Percentiles rank a stretch among this genome's conserved stretches.
These are phyloP conservation scores for Panicum hallii DNA, from an alignment of 202 grass and related monocot species.

Conservation along the genomic window DNA sequence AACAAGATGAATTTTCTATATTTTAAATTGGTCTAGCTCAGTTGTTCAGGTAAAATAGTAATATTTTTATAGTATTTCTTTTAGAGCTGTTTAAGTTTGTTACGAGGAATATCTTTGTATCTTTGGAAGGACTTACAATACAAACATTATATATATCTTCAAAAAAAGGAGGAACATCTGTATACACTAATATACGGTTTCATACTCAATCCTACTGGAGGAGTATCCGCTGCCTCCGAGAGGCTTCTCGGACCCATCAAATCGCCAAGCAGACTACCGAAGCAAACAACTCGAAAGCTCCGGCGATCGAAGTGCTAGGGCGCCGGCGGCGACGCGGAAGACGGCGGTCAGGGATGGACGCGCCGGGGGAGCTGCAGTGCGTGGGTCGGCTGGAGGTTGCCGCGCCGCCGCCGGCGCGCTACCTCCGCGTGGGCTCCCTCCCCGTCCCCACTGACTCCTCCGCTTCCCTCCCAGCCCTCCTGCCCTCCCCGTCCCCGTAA, in stretches of 20 bases:
- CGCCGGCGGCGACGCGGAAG: constrained; percentile 4
- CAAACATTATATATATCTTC: no score
- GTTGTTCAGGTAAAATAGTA: no score
- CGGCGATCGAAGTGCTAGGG: constrained; percentile 15
- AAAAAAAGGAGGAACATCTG: background rate
- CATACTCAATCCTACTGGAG: background rate
- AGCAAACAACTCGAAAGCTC: background rate
- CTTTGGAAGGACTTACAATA: no score
- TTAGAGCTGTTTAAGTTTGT: no score
- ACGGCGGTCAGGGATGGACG: constrained; percentile 56
- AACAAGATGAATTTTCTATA: no score
- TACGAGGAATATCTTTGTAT: no score
- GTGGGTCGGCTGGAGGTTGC: constrained; percentile 87
- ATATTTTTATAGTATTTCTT: no score
- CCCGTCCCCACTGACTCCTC: constrained; percentile 85
- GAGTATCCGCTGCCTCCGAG: constrained; percentile 21
- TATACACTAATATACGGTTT: no score
- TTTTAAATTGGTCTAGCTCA: no score
- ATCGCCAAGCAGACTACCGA: background rate
- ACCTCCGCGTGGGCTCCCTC: constrained; percentile 83
- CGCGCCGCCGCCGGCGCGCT: constrained; percentile 68
- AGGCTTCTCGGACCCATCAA: constrained; percentile 21
- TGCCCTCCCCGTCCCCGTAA: constrained; percentile 71
- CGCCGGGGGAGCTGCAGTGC: constrained; percentile 75
- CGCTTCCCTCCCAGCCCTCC: constrained; percentile 69